Conservation (phyloP, 495 filamentous ascomycete species). For the Podospora bellae-mahoneyi region DNA sequence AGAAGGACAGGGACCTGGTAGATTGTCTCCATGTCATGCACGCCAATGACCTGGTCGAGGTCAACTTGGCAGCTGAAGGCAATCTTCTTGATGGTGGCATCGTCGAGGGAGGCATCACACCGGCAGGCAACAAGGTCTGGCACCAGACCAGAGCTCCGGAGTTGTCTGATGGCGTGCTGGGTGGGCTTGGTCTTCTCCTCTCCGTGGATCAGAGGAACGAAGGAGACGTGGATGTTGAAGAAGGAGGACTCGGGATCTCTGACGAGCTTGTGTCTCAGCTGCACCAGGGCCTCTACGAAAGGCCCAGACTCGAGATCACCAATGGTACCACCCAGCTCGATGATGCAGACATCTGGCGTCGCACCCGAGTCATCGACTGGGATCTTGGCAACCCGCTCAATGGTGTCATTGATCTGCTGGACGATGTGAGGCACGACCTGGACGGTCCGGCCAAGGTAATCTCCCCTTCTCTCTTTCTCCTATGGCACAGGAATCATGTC, state of each 20-base stretch:
- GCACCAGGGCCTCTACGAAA: slow-evolving; percentile 68
- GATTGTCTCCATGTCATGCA: slow-evolving; percentile 78
- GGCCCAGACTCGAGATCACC: slow-evolving; percentile 88
- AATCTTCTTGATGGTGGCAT: slow-evolving; percentile 79
- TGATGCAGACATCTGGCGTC: slow-evolving; percentile 91
- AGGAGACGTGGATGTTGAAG: slow-evolving; percentile 77
- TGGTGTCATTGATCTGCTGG: slow-evolving; percentile 88
- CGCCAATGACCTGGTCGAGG: slow-evolving; percentile 73
- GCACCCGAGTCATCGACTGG: slow-evolving; percentile 81
- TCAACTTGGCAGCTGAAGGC: slow-evolving; percentile 83
- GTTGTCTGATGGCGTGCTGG: slow-evolving; percentile 79
- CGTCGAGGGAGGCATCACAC: slow-evolving; percentile 68
- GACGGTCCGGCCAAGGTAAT: slow-evolving; percentile 89
- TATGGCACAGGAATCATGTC: background rate
- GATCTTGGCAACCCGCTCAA: slow-evolving; percentile 78
- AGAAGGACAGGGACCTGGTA: slow-evolving; percentile 93
- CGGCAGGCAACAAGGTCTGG: slow-evolving; percentile 95
- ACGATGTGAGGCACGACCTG: slow-evolving; percentile 93
- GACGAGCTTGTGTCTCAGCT: slow-evolving; percentile 63
- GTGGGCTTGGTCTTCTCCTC: slow-evolving; percentile 98
- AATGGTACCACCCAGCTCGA: slow-evolving; percentile 47
- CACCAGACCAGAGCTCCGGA: slow-evolving; percentile 73
- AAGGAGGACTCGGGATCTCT: slow-evolving; percentile 64
- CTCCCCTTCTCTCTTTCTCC: slow-evolving; percentile 62
- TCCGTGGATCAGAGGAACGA: slow-evolving; percentile 65